phyloP scores from a whole-genome alignment of 1,139 yeast species.

The Meyerozyma athensensis region DNA sequence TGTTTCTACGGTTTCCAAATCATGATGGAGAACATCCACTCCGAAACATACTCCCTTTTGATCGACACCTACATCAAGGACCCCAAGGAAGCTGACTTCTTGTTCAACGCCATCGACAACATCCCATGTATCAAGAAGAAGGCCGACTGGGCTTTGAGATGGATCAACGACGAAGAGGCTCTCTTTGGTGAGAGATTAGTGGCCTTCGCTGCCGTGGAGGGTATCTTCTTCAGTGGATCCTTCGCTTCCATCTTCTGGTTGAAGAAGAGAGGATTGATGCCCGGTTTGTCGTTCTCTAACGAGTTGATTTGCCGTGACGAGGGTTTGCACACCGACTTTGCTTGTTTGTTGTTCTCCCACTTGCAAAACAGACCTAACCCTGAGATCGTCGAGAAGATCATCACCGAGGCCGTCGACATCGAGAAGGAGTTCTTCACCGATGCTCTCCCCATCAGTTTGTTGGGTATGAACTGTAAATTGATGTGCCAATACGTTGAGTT shows the following conservation, averaged over 20 bases:
- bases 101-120: conserved; percentile 91
- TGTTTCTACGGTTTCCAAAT: conserved; percentile 99
- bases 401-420: conserved; percentile 91
- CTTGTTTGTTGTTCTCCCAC: conserved; percentile 91
- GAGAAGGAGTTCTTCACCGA: conserved; percentile 94
- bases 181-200: conserved; percentile 92
- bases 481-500: conserved; percentile 98
- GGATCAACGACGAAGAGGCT: conserved; percentile 87
- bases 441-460: conserved; percentile 83
- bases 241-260: conserved; percentile 98
- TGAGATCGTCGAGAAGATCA: conserved; percentile 73
- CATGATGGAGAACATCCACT: conserved; percentile 99
- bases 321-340: conserved; percentile 98
- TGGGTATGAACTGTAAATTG: conserved; percentile 88
- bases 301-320: conserved; percentile 97
- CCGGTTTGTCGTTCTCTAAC: conserved; percentile 95
- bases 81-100: conserved; percentile 81
- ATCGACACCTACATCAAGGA: conserved; percentile 95
- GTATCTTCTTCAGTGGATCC: conserved; percentile 96
- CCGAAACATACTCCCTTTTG: conserved; percentile 92
- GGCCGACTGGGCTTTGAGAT: conserved; percentile 97
- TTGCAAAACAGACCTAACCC: conserved; percentile 82
- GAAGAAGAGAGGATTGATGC: conserved; percentile 97
- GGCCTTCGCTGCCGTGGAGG: conserved; percentile 98
- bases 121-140: conserved; percentile 93